A percentile compares a stretch with the other conserved stretches of the same genome.
These are phyloP conservation scores for Cercospora brassicicola DNA, from an alignment of 2,329 filamentous ascomycete genomes.

Conservation along the genomic window DNA sequence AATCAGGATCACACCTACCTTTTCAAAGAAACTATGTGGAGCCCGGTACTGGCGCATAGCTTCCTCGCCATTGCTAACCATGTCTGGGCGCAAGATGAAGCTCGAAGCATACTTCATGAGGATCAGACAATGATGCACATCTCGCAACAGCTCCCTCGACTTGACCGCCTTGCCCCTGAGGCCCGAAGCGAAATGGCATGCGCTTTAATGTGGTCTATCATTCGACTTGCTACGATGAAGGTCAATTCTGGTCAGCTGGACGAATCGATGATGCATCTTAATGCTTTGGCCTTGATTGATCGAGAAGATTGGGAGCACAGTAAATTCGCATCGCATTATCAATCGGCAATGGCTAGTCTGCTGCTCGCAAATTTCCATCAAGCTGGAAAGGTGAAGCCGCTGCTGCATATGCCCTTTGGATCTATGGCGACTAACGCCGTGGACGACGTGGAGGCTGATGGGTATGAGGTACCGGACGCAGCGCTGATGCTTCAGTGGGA, in stretches of 20 bases:
- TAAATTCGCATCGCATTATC: conserved; percentile 19
- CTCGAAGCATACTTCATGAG: conserved; percentile 15
- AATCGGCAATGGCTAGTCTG: conserved; percentile 18
- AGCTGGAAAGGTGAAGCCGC: conserved; percentile 10
- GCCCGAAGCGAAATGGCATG: conserved; percentile 12
- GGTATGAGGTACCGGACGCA: conserved; percentile 14
- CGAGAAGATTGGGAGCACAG: conserved; percentile 20
- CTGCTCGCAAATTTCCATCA: conserved; percentile 21
- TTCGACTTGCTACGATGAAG: conserved; percentile 23
- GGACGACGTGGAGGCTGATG: conserved; percentile 17
- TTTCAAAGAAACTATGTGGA: conserved; percentile 17
- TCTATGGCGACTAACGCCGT: conserved; percentile 15
- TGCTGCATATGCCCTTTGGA: conserved; percentile 18
- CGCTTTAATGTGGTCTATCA: conserved; percentile 21
- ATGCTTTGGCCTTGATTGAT: conserved; percentile 18
- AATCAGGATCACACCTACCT: conserved; percentile 11
- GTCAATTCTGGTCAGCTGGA: conserved; percentile 23
- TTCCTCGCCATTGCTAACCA: conserved; percentile 23
- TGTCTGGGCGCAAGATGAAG: conserved; percentile 22
- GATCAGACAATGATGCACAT: conserved; percentile 19
- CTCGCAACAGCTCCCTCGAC: conserved; percentile 9
- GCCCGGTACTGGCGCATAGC: conserved; percentile 20
- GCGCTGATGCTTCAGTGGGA: conserved; percentile 14
- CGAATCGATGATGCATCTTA: conserved; percentile 20
- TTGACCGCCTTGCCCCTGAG: not conserved